A percentile compares a stretch with the other conserved stretches of the same genome.
phyloP scores from a whole-genome alignment of 2,329 filamentous ascomycete species.

The Rhynchosporium graminicola region DNA sequence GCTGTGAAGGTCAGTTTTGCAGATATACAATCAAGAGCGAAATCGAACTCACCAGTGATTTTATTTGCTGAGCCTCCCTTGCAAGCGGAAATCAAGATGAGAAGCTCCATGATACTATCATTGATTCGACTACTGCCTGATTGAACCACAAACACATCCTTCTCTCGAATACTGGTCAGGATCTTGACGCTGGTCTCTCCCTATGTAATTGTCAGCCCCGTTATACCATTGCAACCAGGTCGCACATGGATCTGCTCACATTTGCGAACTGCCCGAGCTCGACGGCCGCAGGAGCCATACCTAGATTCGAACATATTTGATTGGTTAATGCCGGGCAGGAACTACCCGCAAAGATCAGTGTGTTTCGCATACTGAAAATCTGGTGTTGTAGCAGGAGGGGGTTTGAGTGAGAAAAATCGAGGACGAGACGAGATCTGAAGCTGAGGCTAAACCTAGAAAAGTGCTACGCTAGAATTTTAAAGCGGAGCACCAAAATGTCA shows the following conservation, averaged over 20 bases:
- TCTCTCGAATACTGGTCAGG: constrained; percentile 81
- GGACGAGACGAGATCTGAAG: constrained; percentile 6
- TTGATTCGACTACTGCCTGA: constrained; percentile 96
- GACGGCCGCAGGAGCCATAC: constrained; percentile 63
- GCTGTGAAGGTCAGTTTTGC: constrained; percentile 51
- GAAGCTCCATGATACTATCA: constrained; percentile 97
- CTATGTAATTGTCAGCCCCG: constrained; percentile 45
- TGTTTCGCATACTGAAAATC: constrained; percentile 57
- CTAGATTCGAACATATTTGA: constrained; percentile 68
- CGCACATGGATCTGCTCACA: constrained; percentile 49
- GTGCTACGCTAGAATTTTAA: constrained; percentile 13
- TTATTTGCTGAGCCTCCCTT: constrained; percentile 97
- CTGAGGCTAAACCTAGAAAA: background rate
- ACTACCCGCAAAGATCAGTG: constrained; percentile 67
- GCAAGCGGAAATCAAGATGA: constrained; percentile 99
- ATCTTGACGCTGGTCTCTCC: constrained; percentile 71
- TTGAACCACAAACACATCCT: constrained; percentile 98
- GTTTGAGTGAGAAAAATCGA: constrained; percentile 14
- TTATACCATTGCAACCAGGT: constrained; percentile 30
- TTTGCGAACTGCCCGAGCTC: constrained; percentile 72
- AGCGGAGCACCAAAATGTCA: background rate
- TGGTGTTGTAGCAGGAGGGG: constrained; percentile 13
- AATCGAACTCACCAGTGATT: constrained; percentile 73
- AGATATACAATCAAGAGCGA: background rate
- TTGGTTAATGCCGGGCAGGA: constrained; percentile 65